Evolutionary conservation across 2,329 filamentous ascomycete species (phyloP).

Genomic region (Aaosphaeria arxii): DNA sequence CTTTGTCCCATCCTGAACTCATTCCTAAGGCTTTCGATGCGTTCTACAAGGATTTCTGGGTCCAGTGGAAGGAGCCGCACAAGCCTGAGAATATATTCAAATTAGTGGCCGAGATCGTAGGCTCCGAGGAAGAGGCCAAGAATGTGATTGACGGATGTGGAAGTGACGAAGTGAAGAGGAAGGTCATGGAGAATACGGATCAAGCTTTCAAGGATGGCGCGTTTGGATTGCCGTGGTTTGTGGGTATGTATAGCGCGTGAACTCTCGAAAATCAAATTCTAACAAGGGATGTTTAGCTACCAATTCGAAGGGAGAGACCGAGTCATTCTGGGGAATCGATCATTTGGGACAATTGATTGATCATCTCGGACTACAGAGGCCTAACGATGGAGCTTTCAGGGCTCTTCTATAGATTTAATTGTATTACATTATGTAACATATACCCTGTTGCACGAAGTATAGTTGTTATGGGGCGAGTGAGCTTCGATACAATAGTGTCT

Average conservation of each 20-base stretch:
- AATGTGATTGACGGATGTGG: conserved; percentile 39
- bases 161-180: conserved; percentile 45
- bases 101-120: conserved; percentile 46
- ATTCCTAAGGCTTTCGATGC: conserved; percentile 43
- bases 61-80: conserved; percentile 45
- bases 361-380: conserved; percentile 51
- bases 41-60: conserved; percentile 54
- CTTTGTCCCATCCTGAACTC: conserved; percentile 39
- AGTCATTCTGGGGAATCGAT: conserved; percentile 60
- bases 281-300: conserved; percentile 39
- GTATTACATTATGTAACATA: neutral
- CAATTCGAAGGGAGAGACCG: conserved; percentile 52
- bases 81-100: conserved; percentile 44
- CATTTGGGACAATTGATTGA: conserved; percentile 55
- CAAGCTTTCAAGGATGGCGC: conserved; percentile 52
- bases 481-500: neutral
- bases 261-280: neutral
- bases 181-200: conserved; percentile 50
- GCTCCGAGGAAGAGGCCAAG: conserved; percentile 43
- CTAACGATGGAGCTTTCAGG: conserved; percentile 32
- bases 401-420: conserved; percentile 30
- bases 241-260: conserved; percentile 23
- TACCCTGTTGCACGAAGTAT: too few species aligned
- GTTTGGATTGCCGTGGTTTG: conserved; percentile 62
- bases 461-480: too few species aligned